Conservation (phyloP, 1,284 basidiomycete species). For the Lentinula novae-zelandiae region DNA sequence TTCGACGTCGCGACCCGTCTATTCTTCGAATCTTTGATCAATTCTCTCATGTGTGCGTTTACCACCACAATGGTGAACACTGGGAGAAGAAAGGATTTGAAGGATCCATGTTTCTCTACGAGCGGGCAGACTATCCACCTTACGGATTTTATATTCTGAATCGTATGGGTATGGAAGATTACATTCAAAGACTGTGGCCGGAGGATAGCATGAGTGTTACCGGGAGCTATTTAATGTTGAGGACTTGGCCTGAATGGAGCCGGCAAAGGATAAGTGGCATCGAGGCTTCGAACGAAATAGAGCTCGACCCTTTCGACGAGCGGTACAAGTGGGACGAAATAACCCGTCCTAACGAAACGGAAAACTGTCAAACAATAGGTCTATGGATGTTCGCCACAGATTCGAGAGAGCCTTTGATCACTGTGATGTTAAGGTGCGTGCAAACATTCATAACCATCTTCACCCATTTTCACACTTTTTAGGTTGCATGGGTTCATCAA, state of each 20-base stretch:
- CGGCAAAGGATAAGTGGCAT: conserved; percentile 39
- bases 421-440: conserved; percentile 61
- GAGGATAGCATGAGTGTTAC: conserved; percentile 73
- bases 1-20: conserved; percentile 76
- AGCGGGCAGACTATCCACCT: conserved; percentile 71
- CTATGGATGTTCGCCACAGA: conserved; percentile 79
- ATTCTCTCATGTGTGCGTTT: conserved; percentile 81
- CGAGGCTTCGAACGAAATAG: conserved; percentile 23
- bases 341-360: conserved; percentile 43
- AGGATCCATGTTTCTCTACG: conserved; percentile 87
- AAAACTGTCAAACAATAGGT: conserved; percentile 60
- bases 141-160: conserved; percentile 89
- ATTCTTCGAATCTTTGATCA: conserved; percentile 81
- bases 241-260: conserved; percentile 70
- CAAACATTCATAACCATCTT: neutral
- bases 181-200: conserved; percentile 71
- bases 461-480: conserved; percentile 6
- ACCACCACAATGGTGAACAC: conserved; percentile 64
- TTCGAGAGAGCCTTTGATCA: conserved; percentile 65
- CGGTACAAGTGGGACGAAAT: conserved; percentile 37
- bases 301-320: conserved; percentile 41
- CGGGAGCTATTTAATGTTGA: conserved; percentile 70
- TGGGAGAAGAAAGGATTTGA: conserved; percentile 87
- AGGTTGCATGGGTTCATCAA: conserved; percentile 66
- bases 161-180: conserved; percentile 82